Conservation (phyloP, 1,284 basidiomycete species). For the Clitocybe nebularis region DNA sequence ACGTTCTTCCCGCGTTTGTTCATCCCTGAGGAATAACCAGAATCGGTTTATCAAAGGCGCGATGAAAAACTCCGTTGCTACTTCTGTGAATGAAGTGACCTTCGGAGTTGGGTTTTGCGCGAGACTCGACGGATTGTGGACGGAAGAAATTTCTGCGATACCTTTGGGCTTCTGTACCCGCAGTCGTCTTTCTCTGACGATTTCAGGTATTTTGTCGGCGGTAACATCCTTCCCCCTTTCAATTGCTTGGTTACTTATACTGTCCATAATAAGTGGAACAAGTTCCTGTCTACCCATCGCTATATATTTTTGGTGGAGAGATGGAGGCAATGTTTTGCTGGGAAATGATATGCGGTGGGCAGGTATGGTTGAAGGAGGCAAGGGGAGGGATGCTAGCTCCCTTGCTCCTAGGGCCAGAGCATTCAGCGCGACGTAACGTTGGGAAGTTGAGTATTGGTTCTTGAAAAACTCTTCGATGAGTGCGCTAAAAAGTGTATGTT, state of each 20-base stretch:
- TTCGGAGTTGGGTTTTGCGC: conserved; percentile 9
- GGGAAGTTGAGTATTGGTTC: conserved; percentile 83
- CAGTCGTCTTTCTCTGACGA: conserved; percentile 74
- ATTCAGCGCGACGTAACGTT: conserved; percentile 82
- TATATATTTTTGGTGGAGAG: conserved; percentile 68
- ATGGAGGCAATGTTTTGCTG: conserved; percentile 71
- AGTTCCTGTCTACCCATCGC: conserved; percentile 33
- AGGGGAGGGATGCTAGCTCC: conserved; percentile 73
- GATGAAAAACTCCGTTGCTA: conserved; percentile 85
- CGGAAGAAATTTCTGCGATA: conserved; percentile 39
- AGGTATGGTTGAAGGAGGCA: conserved; percentile 38
- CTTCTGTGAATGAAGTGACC: conserved; percentile 55
- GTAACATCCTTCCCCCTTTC: conserved; percentile 49
- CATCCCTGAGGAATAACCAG: conserved; percentile 85
- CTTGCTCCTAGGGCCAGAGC: conserved; percentile 83
- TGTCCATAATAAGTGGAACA: conserved; percentile 53
- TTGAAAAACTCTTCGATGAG: conserved; percentile 93
- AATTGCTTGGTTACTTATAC: conserved; percentile 56
- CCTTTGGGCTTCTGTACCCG: conserved; percentile 51
- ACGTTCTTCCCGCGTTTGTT: conserved; percentile 69
- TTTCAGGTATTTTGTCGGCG: conserved; percentile 48
- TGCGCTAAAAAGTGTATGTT: conserved; percentile 44
- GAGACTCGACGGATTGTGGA: conserved; percentile 13
- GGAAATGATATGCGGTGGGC: conserved; percentile 57
- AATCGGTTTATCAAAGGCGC: conserved; percentile 87